A percentile compares a stretch with the other conserved stretches of the same genome.
These are phyloP conservation scores for Clavariopsis aquatica DNA, from an alignment of 495 filamentous ascomycete genomes.

Conservation along the genomic window DNA sequence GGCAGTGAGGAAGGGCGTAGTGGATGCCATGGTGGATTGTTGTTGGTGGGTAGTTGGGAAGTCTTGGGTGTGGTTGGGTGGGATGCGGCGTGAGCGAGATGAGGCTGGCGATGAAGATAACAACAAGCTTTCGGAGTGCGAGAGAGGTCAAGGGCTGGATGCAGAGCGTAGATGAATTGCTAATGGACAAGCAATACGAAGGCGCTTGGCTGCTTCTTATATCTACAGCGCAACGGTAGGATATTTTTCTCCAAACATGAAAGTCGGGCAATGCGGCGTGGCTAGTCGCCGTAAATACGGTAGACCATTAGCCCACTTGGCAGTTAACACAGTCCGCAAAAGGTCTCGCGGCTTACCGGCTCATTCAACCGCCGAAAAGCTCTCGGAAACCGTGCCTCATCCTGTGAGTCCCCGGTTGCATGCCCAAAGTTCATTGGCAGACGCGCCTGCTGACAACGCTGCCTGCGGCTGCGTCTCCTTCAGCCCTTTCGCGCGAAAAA, in stretches of 20 bases:
- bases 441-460: not conserved
- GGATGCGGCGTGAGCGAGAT: not conserved
- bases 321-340: not conserved
- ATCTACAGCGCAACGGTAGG: not conserved
- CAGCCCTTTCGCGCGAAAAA: not conserved
- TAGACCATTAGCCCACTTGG: not conserved
- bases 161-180: not conserved
- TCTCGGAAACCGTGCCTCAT: not conserved
- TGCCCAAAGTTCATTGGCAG: not conserved
- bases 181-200: not conserved
- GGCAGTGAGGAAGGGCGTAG: slow-evolving; percentile 37
- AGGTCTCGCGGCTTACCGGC: not conserved
- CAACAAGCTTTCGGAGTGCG: not conserved
- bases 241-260: not conserved
- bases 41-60: not conserved
- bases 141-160: not conserved
- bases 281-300: not conserved
- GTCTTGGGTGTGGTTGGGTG: not conserved
- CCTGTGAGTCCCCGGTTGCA: not conserved
- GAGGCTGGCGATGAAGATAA: not conserved
- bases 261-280: not conserved
- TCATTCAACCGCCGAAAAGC: not conserved
- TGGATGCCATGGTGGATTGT: slow-evolving; percentile 26
- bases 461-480: not conserved
- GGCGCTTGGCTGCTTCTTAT: slow-evolving; percentile 9